Base-by-base conservation (phyloP, 2,329 filamentous ascomycete species). In the Neoascochyta sp. region DNA sequence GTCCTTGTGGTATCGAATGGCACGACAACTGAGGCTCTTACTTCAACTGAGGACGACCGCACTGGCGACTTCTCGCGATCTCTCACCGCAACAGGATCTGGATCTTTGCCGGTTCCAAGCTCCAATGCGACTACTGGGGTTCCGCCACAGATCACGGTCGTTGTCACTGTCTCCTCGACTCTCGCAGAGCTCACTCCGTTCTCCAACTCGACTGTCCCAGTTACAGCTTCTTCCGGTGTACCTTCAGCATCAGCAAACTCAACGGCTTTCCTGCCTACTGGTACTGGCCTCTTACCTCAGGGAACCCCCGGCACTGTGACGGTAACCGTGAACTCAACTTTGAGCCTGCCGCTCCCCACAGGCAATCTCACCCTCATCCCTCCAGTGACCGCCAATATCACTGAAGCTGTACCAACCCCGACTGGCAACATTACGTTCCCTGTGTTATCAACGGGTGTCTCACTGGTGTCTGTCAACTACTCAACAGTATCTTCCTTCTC, bases 361-460 rank as follows among this genome's bases (percentile, higher is more conserved):
- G 34, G 24, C 3, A 43, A 31, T 10, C 22, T 36, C 3, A 29
- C 32, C 3, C 16, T 31, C 11, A 33, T 34, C 11, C 34, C 41
- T 4, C 34, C 34, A 3, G 27, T 36, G 11, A 29, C 36, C 22
- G 33, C 30, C 11, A 32, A 32, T 23, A 23, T 29, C 11, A 36
- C 34, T 4, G 22, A 22, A 6, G 19, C 34, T 8, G 2, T 22
- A 7, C 34, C 34, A 4, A 32, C 22, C n/a, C 34, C 34, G 10
- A 32, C 34, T n/a, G 34, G 34, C 1, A 36, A 32, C 21, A 29
- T 24, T 10, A 29, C 34, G n/a, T n/a, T n/a, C n/a, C n/a, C n/a
- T n/a, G n/a, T n/a, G n/a, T n/a, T n/a, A n/a, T n/a, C 3, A 22
- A 8, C 10, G 20, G 24, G 13, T n/a, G n/a, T n/a, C n/a, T 24